Base-by-base conservation (phyloP, 2,329 filamentous ascomycete genomes). In the Aspergillus flavus region DNA sequence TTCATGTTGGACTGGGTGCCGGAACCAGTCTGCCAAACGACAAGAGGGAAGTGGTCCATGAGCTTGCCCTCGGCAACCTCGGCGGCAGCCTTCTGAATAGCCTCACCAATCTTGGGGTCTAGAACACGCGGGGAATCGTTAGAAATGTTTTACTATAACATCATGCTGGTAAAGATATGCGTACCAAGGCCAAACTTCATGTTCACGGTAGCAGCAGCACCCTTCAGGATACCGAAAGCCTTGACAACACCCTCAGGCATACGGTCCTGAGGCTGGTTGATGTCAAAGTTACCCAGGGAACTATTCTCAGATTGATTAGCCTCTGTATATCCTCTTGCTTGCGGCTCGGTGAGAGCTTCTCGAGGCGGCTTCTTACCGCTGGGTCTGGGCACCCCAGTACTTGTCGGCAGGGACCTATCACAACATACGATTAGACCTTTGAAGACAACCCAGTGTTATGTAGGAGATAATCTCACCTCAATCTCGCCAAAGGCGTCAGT, bases 1-100 rank as follows among this genome's bases (percentile, higher is more conserved):
- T 99, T 99, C 95, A 98, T 98, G 88, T 97, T 98, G 80, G 94
- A 97, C 85, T 98, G 95, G 34, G 95, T 98, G 77, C 95, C 95
- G 57, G 95, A 98, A 68, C 95, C 95, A 60, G 95, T 99, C 85
- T 99, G 95, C 95, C 95, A 99, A 76, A 99, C 94, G 62, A 98
- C 94, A 65, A 98, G 91, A 69, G 95, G 95, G 84, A 99, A 98
- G 85, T 98, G 94, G 80, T 97, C 94, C 75, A 96, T 80, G 73
- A 98, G 90, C 86, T 97, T 96, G 76, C 95, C 89, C 68, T 92
- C 90, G 62, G 94, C 94, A 46, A 99, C 94, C 84, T 99, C 95
- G 67, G 89, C 87, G 68, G 95, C 93, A 63, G 95, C 95, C 84
- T 97, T 89, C 83, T 97, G 91, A 75, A 98, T 98, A 68, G 95